A percentile compares a stretch with the other conserved stretches of the same genome.
Evolutionary conservation across 176 grass and related monocot genomes (phyloP).

Genomic region (Otatea glauca): DNA sequence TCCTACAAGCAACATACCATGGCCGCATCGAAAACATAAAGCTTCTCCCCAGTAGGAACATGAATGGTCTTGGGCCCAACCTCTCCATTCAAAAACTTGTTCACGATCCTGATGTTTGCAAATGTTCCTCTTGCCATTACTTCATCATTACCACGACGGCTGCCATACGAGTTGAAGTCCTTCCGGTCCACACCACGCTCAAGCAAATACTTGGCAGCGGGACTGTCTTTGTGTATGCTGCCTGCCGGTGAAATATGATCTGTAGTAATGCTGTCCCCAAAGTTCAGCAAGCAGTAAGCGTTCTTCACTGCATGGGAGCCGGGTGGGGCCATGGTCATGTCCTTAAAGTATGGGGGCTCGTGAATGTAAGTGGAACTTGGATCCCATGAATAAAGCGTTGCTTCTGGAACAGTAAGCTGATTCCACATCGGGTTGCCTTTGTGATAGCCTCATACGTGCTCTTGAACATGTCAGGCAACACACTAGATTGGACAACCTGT

Average conservation of each 20-base stretch:
- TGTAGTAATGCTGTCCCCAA: constrained; percentile 90
- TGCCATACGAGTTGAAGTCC: constrained; percentile 92
- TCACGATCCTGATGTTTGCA: constrained; percentile 94
- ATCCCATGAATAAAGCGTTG: constrained; percentile 84
- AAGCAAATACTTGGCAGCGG: constrained; percentile 84
- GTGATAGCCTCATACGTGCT: constrained; percentile 87
- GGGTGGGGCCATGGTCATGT: constrained; percentile 86
- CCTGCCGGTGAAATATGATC: constrained; percentile 96
- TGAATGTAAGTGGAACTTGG: constrained; percentile 87
- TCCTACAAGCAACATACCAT: constrained; percentile 52
- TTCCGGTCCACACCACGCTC: constrained; percentile 76
- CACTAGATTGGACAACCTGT: constrained; percentile 86
- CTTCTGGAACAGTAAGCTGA: constrained; percentile 70
- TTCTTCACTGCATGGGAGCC: constrained; percentile 72
- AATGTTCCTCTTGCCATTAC: constrained; percentile 95
- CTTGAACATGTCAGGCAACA: constrained; percentile 93
- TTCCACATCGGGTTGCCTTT: constrained; percentile 95
- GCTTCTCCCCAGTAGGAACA: constrained; percentile 84
- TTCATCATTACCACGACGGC: constrained; percentile 88
- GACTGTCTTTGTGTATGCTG: constrained; percentile 90
- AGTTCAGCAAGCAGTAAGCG: constrained; percentile 86
- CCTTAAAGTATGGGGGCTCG: constrained; percentile 87
- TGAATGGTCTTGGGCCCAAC: constrained; percentile 86
- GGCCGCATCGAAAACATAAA: constrained; percentile 86
- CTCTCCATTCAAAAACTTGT: constrained; percentile 86